Evolutionary conservation across 352 stramenopile genomes (phyloP).

Genomic region (Phytophthora ramorum): DNA sequence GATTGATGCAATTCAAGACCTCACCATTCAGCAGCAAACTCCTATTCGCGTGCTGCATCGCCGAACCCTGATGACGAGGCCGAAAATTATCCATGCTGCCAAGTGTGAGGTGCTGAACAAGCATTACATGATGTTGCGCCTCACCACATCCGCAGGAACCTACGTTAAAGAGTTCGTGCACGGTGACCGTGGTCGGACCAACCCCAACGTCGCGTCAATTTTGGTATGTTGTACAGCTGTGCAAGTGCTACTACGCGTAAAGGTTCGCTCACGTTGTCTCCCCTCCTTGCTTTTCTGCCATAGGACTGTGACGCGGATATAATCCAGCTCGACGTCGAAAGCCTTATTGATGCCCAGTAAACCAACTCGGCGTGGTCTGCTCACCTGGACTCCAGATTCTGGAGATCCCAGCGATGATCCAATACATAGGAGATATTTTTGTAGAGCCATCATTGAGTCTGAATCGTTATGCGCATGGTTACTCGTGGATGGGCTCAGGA

Average conservation of each 20-base stretch:
- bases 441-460: slow-evolving; percentile 8
- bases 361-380: background rate
- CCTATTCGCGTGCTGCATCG: slow-evolving; percentile 98
- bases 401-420: background rate
- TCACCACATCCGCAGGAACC: slow-evolving; percentile 96
- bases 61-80: slow-evolving; percentile 93
- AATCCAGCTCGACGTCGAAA: slow-evolving; percentile 97
- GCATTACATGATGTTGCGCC: slow-evolving; percentile 96
- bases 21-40: slow-evolving; percentile 96
- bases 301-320: slow-evolving; percentile 95
- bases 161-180: slow-evolving; percentile 99
- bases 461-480: background rate
- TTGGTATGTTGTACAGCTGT: slow-evolving; percentile 55
- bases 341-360: slow-evolving; percentile 78
- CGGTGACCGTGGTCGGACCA: slow-evolving; percentile 97
- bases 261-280: slow-evolving; percentile 29
- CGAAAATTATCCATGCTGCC: slow-evolving; percentile 91
- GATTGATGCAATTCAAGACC: slow-evolving; percentile 80
- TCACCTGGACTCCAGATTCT: background rate
- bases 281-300: slow-evolving; percentile 27
- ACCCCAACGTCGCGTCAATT: slow-evolving; percentile 94
- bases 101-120: slow-evolving; percentile 93
- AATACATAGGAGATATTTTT: slow-evolving; percentile 23
- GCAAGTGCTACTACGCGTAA: background rate
- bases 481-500: slow-evolving; percentile 28